Conservation (phyloP, 2,329 filamentous ascomycete genomes). For the Arthroderma uncinatum region DNA sequence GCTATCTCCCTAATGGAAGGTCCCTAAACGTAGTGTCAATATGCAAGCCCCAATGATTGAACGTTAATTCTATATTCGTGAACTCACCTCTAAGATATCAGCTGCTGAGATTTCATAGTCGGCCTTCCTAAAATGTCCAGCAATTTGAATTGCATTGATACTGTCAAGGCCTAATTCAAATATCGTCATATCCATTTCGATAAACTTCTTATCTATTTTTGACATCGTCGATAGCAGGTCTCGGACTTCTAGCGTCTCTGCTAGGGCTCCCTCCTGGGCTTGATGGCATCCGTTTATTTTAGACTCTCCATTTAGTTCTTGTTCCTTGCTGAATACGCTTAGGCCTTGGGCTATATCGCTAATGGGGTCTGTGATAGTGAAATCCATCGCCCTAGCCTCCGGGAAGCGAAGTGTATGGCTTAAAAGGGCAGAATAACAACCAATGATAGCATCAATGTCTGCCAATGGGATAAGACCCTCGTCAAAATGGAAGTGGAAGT, state of each 20-base stretch:
- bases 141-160: conserved; percentile 72
- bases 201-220: conserved; percentile 37
- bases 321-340: conserved; percentile 12
- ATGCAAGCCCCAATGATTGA: not conserved
- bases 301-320: conserved; percentile 8
- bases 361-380: not conserved
- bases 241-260: conserved; percentile 44
- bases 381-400: conserved; percentile 22
- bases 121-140: conserved; percentile 51
- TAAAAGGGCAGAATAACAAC: conserved; percentile 25
- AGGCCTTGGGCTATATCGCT: not conserved
- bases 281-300: not conserved
- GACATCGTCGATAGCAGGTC: conserved; percentile 50
- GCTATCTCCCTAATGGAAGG: conserved; percentile 29
- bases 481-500: conserved; percentile 54
- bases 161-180: conserved; percentile 86
- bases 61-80: not conserved
- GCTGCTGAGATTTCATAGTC: conserved; percentile 52
- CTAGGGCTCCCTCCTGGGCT: conserved; percentile 35
- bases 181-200: conserved; percentile 57
- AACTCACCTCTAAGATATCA: conserved; percentile 56
- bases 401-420: conserved; percentile 27
- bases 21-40: conserved; percentile 17
- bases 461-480: conserved; percentile 18
- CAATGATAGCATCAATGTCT: conserved; percentile 19